A percentile compares a stretch with the other conserved stretches of the same genome.
Conservation (phyloP, 768 basidiomycete genomes). For the Tulasnella sp. region DNA sequence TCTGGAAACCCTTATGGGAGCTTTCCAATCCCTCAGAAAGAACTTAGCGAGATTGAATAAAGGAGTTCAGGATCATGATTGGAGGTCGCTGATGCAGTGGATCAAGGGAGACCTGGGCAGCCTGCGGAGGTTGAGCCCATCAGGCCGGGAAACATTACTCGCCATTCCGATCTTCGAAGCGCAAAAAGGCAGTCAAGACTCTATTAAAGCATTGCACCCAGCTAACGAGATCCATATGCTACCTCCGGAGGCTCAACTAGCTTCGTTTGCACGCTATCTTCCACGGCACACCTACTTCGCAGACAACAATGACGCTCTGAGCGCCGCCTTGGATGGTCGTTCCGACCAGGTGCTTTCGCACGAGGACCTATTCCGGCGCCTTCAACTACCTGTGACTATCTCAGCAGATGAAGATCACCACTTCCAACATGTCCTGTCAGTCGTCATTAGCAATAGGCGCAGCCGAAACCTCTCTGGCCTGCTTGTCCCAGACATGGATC, state of each 20-base stretch:
- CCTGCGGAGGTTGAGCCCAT: background rate
- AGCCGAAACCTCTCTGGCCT: background rate
- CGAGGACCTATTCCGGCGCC: background rate
- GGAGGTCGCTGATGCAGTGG: background rate
- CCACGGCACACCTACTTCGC: background rate
- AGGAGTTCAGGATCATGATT: background rate
- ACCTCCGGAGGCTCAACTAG: background rate
- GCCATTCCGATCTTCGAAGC: background rate
- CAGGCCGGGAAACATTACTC: background rate
- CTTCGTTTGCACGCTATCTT: background rate
- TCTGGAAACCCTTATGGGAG: background rate
- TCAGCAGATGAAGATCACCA: background rate
- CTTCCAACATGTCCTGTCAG: background rate
- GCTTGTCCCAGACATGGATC: background rate
- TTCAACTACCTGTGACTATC: background rate
- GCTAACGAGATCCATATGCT: background rate
- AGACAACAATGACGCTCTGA: background rate
- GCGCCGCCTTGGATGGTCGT: background rate
- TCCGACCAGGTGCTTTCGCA: background rate
- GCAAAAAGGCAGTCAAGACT: background rate
- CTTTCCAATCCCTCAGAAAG: background rate
- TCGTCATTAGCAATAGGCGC: background rate
- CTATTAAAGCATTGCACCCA: background rate
- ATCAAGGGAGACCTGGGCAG: background rate
- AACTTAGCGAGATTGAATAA: background rate